Base-by-base conservation (phyloP, 108 stramenopile genomes). In the Thalassiosira profunda region DNA sequence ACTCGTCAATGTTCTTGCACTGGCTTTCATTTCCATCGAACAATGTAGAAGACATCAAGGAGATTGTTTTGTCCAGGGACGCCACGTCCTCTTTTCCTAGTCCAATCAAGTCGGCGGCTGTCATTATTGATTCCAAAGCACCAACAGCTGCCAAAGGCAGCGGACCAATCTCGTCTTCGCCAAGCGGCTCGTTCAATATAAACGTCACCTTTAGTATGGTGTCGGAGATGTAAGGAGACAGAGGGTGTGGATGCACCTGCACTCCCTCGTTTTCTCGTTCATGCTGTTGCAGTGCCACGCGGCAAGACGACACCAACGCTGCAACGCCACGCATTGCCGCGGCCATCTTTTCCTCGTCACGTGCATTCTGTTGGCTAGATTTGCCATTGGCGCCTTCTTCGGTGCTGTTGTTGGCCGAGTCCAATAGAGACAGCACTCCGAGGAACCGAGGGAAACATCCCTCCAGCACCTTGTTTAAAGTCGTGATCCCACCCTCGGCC, bases 251-350 rank as follows among this genome's bases (percentile, higher is more conserved):
- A 82, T 87, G 53, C 7, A 90, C 36, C 24, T 58, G 74, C 41
- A 89, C 78, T 54, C 86, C 86, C 47, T 63, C 14, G 26, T 70
- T 76, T 7, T 82, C 52, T 29, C 46, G 61, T 53, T 70, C 28
- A 63, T 48, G 66, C 17, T 36, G 48, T 34, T 65, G 57, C 63
- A 91, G 54, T 10, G 86, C 79, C 24, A 83, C 84, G 2, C 63
- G 49, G 30, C 76, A 74, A 7, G 93, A 86, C 4, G 93, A 88
- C 63, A 84, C 73, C 34, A 94, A 78, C 17, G 88, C 90, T 28
- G 85, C 86, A 46, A 88, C 65, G 4, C 87, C 90, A 52, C 86
- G 83, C 25, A 80, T 54, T 9, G 89, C 88, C n/a, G 87, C 80
- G 8, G 70, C 65, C 34, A 70, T 59, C 57, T 82, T 77, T 66